Evolutionary conservation across 192 early-diverging fungal genomes (phyloP), one percentile per base, ranked within the genome.

Genomic region (Radiomyces spectabilis): DNA sequence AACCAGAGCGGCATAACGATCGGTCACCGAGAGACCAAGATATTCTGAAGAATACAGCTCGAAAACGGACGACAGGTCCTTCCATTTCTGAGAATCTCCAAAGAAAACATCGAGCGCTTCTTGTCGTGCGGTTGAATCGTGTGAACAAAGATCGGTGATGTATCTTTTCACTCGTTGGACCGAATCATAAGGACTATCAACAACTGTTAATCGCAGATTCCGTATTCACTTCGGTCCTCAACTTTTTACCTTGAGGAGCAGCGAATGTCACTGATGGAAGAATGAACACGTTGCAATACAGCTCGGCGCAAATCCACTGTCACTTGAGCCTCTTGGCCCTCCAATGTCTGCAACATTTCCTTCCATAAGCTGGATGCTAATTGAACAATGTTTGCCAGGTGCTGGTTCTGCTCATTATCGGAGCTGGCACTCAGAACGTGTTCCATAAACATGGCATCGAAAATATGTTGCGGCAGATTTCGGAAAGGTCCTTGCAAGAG

Each of bases 111-210:
- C 41, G 18, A 53, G 32, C 2, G 63, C 44, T 19, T 48, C 5
- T 10, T 59, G 38, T 5, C 13, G 10, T 3, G 19, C 50, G 4
- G 15, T 26, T 5, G 13, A 12, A 32, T 35, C 43, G 29, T 51
- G 24, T 13, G 32, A n/a, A 42, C 22, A 57, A 16, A 67, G 24
- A 30, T 19, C 51, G 9, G 35, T 13, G 12, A 54, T 39, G 30
- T 77, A 32, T 19, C 66, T 73, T 1, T 55, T 50, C 5, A 59
- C 68, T 4, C 72, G 66, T 24, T 58, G 49, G 7, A 64, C 73
- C 37, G 72, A 72, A 16, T 77, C 75, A 27, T 64, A 58, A 24
- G 78, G 75, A 51, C 78, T 80, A 51, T 46, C 4, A 34, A 44
- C 8, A 44, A 44, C 0, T 0, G n/a, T 15, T 15, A n/a, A 44